Percentiles rank a stretch among this genome's conserved stretches.
phyloP scores from a whole-genome alignment of 2,329 filamentous ascomycete species.

The Whalleya microplaca region DNA sequence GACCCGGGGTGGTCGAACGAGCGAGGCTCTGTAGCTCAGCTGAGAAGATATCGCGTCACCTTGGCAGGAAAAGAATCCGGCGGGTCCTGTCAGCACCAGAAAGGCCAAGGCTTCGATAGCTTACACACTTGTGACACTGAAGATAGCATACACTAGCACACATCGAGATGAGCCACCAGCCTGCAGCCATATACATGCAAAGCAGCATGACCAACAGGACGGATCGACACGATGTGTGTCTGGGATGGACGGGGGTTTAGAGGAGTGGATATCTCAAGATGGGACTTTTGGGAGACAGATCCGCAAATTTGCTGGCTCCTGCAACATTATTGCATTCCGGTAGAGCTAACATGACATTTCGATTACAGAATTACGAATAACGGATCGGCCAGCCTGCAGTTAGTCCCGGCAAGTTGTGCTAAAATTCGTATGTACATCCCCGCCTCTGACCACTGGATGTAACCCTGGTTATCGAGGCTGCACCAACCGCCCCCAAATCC shows the following conservation, averaged over 20 bases:
- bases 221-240: slow-evolving; percentile 16
- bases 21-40: slow-evolving; percentile 7
- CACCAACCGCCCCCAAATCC: neutral
- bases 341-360: neutral
- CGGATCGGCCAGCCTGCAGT: neutral
- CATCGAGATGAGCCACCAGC: slow-evolving; percentile 17
- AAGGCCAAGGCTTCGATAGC: neutral
- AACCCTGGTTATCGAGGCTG: neutral
- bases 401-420: neutral
- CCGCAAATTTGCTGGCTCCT: slow-evolving; percentile 10
- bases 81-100: slow-evolving; percentile 18
- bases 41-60: slow-evolving; percentile 2
- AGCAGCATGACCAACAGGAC: slow-evolving; percentile 8
- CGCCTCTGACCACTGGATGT: too few species aligned
- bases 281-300: slow-evolving; percentile 20
- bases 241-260: slow-evolving; percentile 15
- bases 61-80: slow-evolving; percentile 12
- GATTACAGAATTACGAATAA: neutral
- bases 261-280: slow-evolving; percentile 27
- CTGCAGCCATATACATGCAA: slow-evolving; percentile 10
- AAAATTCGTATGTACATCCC: neutral
- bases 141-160: slow-evolving; percentile 15
- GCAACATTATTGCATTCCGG: neutral
- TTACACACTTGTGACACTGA: slow-evolving; percentile 11
- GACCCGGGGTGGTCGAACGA: neutral